Evolutionary conservation across 805 yeast genomes (phyloP), one percentile per base, ranked within the genome.

Genomic region (Alloascoidea africana): DNA sequence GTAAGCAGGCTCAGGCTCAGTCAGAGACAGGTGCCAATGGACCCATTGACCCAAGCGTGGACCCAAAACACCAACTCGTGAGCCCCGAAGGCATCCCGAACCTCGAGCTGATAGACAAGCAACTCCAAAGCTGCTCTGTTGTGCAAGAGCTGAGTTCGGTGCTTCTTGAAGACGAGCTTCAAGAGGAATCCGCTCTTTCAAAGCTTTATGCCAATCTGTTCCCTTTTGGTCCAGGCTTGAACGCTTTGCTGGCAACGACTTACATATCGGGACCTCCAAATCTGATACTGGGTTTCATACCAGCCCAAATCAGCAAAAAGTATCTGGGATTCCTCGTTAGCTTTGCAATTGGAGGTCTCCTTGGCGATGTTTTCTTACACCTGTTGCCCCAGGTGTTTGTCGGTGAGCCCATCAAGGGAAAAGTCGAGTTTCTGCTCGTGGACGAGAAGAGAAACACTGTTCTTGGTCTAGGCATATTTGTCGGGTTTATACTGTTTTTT

Each of bases 281-380:
- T 45, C 47, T 75, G 32, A 53, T 75, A 14, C 54, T 77, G 16
- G 68, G 70, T 0, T 51, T 70, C 44, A 65, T 76, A 23, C 84
- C 85, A 4, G 65, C 76, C 0, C 53, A 64, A 18, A 71, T 76
- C 35, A 58, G 66, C 36, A 72, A 76, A 0, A 54, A 68, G 2
- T 56, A 63, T 19, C 55, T 77, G 27, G 60, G 73, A 5, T 50
- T 69, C 17, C 53, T 80, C 39, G 82, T 79, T 1, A 63, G 83
- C 34, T 79, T 81, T 57, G 87, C 89, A 11, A 67, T 75, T 36
- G 91, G 91, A 34, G 82, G 87, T 1, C 58, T 81, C 30, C 55
- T 81, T 27, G 89, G 89, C 34, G 89, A 80, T 50, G 73, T 79
- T 1, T 76, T 81, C 43, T 52, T 80, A 34, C 91, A 81, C 53